Evolutionary conservation across 495 filamentous ascomycete genomes (phyloP), one percentile per base, ranked within the genome.

Genomic region (Hyaloscypha hepaticicola): DNA sequence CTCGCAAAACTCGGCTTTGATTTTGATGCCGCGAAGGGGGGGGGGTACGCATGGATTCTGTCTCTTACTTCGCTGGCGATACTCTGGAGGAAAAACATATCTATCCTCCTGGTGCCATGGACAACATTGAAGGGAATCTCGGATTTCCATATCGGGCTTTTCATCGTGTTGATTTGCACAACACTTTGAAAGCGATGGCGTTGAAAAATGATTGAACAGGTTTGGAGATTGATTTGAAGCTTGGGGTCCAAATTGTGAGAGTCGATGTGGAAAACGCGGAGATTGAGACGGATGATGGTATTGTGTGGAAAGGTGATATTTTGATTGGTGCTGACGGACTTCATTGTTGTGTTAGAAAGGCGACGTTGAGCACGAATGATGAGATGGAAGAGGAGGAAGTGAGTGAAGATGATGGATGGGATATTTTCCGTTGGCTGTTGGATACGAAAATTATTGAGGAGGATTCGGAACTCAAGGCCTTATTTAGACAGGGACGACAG

Each of bases 81-180:
- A 51, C 48, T 5, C 48, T 51, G 5, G 48, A 51, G 48, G 19
- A 24, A n/a, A 5, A 6, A n/a, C 19, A 51, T 6, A 6, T n/a
- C 5, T 51, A 51, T 51, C 48, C 48, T n/a, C 48, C 19, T n/a
- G 48, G 48, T 6, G 19, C 5, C 19, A 51, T 51, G 48, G 48
- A 51, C 19, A 5, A 24, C 6, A 6, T 51, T n/a, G 48, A 51
- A 24, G 22, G 19, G 22, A 24, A n/a, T n/a, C 48, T 51, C 5
- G 48, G 48, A 5, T 51, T 51, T n/a, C 48, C 48, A 7, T n/a
- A 51, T 24, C 76, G 80, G 19, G 77, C 84, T 2, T 76, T 78
- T n/a, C 83, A 83, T 55, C 78, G 81, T 2, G 77, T 77, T 1
- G 73, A 75, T 63, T 72, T 85, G 31, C 77, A 75, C 33, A 76